These are phyloP conservation scores for Parmelia sp. DNA, from an alignment of 495 filamentous ascomycete genomes.

Conservation along the genomic window DNA sequence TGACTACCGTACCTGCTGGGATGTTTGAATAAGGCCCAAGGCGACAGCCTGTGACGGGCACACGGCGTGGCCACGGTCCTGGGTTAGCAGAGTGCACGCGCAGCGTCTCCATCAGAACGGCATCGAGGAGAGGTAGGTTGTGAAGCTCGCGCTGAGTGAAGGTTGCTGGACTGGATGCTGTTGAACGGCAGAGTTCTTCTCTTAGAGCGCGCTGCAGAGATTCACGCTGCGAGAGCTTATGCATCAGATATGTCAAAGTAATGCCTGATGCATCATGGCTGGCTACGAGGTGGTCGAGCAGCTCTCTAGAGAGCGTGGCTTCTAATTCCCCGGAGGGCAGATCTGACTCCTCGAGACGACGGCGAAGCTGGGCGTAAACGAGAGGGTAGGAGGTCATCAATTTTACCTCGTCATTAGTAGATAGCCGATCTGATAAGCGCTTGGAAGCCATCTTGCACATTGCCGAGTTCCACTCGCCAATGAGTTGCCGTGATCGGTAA, in stretches of 20 bases:
- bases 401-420: neutral
- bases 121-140: conserved; percentile 61
- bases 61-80: conserved; percentile 66
- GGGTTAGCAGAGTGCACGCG: conserved; percentile 68
- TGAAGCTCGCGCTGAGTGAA: conserved; percentile 45
- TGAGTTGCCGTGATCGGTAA: neutral
- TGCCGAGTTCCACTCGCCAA: neutral
- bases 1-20: neutral
- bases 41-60: conserved; percentile 38
- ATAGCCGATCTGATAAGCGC: neutral
- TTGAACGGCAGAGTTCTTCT: neutral
- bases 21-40: neutral
- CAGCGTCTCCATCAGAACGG: conserved; percentile 67
- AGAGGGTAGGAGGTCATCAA: neutral
- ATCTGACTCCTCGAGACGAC: neutral
- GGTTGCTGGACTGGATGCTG: neutral
- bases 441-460: neutral
- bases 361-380: neutral
- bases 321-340: neutral
- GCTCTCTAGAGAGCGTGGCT: neutral
- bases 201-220: neutral
- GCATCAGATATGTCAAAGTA: conserved; percentile 56
- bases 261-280: conserved; percentile 74
- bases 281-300: conserved; percentile 61
- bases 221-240: neutral